phyloP scores from a whole-genome alignment of 768 basidiomycete genomes.

The Tubosaeta sp. region DNA sequence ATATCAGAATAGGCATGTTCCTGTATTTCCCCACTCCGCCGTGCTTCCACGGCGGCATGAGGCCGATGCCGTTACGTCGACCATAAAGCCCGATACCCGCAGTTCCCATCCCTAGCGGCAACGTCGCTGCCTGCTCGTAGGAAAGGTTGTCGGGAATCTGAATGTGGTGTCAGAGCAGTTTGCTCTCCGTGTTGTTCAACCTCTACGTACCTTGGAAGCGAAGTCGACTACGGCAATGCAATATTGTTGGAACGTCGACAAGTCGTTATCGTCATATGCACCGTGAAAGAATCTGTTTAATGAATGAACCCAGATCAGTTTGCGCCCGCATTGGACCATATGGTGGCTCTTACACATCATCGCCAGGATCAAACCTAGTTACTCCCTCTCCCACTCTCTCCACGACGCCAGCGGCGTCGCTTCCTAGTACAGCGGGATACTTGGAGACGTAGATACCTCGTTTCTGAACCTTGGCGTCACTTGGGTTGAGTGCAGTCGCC shows the following conservation, averaged over 20 bases:
- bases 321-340: conserved; percentile 2
- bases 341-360: conserved; percentile 43
- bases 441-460: conserved; percentile 34
- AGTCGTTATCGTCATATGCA: conserved; percentile 34
- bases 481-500: conserved; percentile 48
- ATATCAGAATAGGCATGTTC: conserved; percentile 42
- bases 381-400: conserved; percentile 51
- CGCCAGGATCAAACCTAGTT: conserved; percentile 44
- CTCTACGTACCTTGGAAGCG: conserved; percentile 34
- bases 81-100: conserved; percentile 49
- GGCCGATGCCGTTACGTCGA: conserved; percentile 36
- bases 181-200: background rate
- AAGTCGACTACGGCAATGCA: conserved; percentile 37
- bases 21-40: conserved; percentile 38
- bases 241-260: conserved; percentile 44
- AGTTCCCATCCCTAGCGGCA: conserved; percentile 47
- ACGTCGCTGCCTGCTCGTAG: conserved; percentile 45
- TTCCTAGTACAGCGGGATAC: conserved; percentile 46
- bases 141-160: conserved; percentile 45
- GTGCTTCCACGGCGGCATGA: conserved; percentile 37
- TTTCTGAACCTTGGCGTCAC: conserved; percentile 49
- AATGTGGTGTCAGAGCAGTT: conserved; percentile 8
- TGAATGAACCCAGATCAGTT: conserved; percentile 22
- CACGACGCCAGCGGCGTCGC: conserved; percentile 50
- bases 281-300: conserved; percentile 38